These are phyloP conservation scores for Rhizophagus prolifer DNA, from an alignment of 192 early-diverging fungal species.

Conservation along the genomic window DNA sequence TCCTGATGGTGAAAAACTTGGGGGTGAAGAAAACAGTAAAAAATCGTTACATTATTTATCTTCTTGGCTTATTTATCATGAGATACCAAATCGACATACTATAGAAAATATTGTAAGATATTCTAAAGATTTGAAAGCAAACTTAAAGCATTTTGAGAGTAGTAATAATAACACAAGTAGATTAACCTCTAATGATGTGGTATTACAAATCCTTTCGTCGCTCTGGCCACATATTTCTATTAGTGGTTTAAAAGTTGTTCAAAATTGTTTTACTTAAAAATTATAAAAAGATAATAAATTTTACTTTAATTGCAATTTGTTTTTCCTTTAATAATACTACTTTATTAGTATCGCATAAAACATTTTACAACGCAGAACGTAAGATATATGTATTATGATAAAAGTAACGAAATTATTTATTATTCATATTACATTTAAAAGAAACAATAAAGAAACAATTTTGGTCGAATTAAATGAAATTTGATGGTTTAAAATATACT, in stretches of 20 bases:
- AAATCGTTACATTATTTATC: slow-evolving; percentile 9
- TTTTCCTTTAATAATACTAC: no score
- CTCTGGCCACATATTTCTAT: slow-evolving; percentile 11
- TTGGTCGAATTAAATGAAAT: no score
- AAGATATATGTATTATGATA: no score
- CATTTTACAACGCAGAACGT: no score
- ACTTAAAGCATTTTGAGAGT: not conserved
- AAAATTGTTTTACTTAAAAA: not conserved
- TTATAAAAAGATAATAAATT: not conserved
- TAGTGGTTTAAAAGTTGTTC: slow-evolving; percentile 3
- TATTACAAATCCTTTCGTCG: not conserved
- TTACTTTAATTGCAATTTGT: not conserved
- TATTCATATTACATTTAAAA: no score
- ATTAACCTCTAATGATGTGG: not conserved
- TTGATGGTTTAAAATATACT: no score
- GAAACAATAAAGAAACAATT: no score
- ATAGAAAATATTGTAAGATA: slow-evolving; percentile 54
- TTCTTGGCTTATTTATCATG: slow-evolving; percentile 14
- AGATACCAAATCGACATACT: slow-evolving; percentile 5
- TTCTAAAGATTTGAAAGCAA: not conserved
- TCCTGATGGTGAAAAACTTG: not conserved
- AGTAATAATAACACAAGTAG: not conserved
- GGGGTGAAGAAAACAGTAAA: slow-evolving; percentile 1
- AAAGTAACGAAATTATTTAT: no score
- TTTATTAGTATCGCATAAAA: no score